A percentile compares a stretch with the other conserved stretches of the same genome.
These are phyloP conservation scores for Yamadazyma mexicana DNA, from an alignment of 1,139 yeast species.

Conservation along the genomic window DNA sequence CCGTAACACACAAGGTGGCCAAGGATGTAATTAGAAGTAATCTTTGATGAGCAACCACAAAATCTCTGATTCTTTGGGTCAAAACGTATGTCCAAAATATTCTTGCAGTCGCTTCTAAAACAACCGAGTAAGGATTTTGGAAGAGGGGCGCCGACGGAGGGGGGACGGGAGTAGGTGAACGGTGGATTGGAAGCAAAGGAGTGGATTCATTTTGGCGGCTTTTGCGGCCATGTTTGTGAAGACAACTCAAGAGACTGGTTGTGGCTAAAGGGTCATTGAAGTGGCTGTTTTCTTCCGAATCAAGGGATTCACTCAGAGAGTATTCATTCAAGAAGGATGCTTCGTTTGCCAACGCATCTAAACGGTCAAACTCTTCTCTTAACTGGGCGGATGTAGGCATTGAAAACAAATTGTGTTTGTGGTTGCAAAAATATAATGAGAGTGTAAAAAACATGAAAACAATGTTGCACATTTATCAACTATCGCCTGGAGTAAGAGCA, in stretches of 20 bases:
- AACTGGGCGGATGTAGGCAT: slow-evolving; percentile 9
- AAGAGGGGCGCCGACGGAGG: neutral
- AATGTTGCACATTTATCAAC: too few relatives aligned
- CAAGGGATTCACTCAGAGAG: slow-evolving; percentile 11
- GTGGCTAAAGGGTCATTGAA: neutral
- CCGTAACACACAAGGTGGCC: slow-evolving; percentile 7
- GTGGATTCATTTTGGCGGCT: neutral
- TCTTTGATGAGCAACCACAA: slow-evolving; percentile 3
- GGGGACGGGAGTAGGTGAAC: neutral
- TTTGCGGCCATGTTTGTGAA: neutral
- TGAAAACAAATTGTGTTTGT: slow-evolving; percentile 1
- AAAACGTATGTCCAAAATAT: slow-evolving; percentile 13
- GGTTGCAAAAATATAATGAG: slow-evolving; percentile 2
- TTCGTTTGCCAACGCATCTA: slow-evolving; percentile 16
- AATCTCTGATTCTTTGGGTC: slow-evolving; percentile 9
- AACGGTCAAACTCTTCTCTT: slow-evolving; percentile 6
- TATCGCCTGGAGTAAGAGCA: too few relatives aligned
- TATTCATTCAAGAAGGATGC: slow-evolving; percentile 15
- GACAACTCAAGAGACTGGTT: neutral
- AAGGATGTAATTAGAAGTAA: slow-evolving; percentile 11
- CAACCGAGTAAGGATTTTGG: neutral
- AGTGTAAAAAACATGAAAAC: too few relatives aligned
- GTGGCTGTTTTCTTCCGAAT: neutral
- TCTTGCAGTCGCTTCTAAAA: neutral
- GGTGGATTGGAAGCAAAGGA: slow-evolving; percentile 1